Evolutionary conservation across 2,329 filamentous ascomycete species (phyloP), one percentile per base, ranked within the genome.

Genomic region (Aspergillus sp.): DNA sequence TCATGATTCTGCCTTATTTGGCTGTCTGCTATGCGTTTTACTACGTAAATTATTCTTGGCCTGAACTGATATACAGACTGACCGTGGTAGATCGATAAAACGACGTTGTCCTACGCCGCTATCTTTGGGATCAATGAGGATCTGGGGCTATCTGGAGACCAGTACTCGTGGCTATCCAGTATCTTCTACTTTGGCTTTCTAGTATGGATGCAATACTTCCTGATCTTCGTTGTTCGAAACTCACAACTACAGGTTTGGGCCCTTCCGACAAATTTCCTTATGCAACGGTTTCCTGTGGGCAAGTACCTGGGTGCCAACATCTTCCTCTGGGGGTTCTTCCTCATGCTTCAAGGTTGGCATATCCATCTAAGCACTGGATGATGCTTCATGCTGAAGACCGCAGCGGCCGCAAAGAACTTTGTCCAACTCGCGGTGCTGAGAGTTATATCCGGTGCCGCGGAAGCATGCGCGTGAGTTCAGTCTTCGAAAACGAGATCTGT

Each of bases 111-210:
- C 7, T 30, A 30, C 26, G 26, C 26, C 10, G 26, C 26, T 30
- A 30, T 30, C 26, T 30, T 30, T 30, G 26, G 26, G 26, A 30
- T 30, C 9, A 30, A 30, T 3, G 26, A 30, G 9, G 26, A 30
- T 8, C 26, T 30, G 26, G 26, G 26, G 2, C 13, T 38, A n/a
- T 17, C 14, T 3, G 76, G 75, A 10, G 71, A 80, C 52, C 70
- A 82, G 49, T 83, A 81, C 58, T 75, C 75, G 11, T 82, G 79
- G 80, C 55, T 66, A 53, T 73, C 72, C 16, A 79, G 76, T 11
- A 78, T 80, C 49, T 81, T 81, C 63, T 80, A 80, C 58, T 76
- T 81, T 52, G 78, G 77, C 38, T 77, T 75, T 52, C 67, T 78
- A n/a, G 62, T 74, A 30, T 8, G 26, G 10, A 3, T 10, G 22